Percentiles rank a stretch among this genome's conserved stretches.
These are phyloP conservation scores for Euphorbia lathyris DNA, from an alignment of 345 rosid species.

Conservation along the genomic window DNA sequence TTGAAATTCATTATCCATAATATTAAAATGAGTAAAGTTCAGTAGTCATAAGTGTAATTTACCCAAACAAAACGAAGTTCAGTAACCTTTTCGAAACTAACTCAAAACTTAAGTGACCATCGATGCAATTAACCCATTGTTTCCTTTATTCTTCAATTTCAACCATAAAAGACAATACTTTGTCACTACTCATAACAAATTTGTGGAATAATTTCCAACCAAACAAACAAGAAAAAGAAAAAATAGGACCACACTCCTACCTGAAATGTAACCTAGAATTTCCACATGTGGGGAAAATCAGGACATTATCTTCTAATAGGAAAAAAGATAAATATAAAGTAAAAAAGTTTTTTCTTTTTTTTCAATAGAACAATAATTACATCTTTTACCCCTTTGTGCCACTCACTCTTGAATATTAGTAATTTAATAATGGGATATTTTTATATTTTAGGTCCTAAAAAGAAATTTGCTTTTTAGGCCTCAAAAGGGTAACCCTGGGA, in stretches of 20 bases:
- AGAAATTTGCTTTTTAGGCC: constrained; percentile 1
- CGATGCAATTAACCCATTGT: too few species aligned
- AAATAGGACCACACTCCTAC: constrained; percentile 5
- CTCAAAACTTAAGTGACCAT: too few species aligned
- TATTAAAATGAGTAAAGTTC: too few species aligned
- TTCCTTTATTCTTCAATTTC: too few species aligned
- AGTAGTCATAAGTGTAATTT: too few species aligned
- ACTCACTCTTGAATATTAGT: not conserved
- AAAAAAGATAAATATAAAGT: not conserved
- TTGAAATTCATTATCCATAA: too few species aligned
- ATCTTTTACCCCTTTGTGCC: not conserved
- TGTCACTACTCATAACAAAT: not conserved
- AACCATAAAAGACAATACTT: too few species aligned
- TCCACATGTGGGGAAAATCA: not conserved
- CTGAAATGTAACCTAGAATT: not conserved
- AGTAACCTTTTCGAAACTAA: too few species aligned
- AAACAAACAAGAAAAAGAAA: constrained; percentile 5
- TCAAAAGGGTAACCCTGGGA: not conserved
- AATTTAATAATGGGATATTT: not conserved
- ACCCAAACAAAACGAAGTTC: too few species aligned
- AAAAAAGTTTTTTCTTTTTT: not conserved
- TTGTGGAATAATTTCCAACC: not conserved
- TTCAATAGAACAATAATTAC: constrained; percentile 2
- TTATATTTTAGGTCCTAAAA: not conserved
- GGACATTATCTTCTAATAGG: not conserved